Evolutionary conservation across 352 stramenopile species (phyloP), one percentile per base, ranked within the genome.

Genomic region (Phytophthora cactorum): DNA sequence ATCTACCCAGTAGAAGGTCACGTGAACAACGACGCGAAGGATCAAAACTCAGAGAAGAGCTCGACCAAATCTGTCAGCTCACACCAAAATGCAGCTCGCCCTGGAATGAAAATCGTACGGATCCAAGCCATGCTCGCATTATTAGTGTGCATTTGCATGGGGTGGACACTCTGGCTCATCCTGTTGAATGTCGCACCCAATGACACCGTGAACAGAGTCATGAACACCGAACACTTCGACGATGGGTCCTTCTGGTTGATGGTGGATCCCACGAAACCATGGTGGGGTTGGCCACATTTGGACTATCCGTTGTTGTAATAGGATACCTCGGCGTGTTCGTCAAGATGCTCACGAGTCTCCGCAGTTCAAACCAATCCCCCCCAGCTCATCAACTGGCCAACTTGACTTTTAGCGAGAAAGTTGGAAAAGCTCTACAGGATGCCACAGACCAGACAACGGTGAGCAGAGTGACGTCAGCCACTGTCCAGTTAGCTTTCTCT

Each of bases 171-270:
- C 0, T 75, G 71, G 61, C 46, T 79, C 0, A 49, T 75, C 14
- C 25, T 72, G 7, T 32, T 82, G 3, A 77, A 63, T n/a, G 32
- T 70, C 4, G 41, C 39, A 3, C 70, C 70, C 0, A 77, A 60
- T 8, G 50, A 63, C 15, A 79, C 54, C 0, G 68, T 77, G 27
- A 82, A 79, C 39, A 38, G 29, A 8, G 53, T 77, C 44, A 79
- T 79, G 68, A 54, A 66, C 34, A 79, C 70, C 0, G 28, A 59
- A 12, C 58, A 52, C 6, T 72, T 75, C 11, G 70, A 82, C 41
- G 41, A 71, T 31, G 70, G 74, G 0, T 59, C 57, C 1, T 82
- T 79, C 41, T 82, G 74, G 67, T 43, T 72, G 14, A 50, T 81
- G 5, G 45, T 64, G 7, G 56, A 74, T 11, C 57, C 69, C 6